Evolutionary conservation across 2,329 filamentous ascomycete species (phyloP).

Genomic region (Neophaeococcomyces aloes): DNA sequence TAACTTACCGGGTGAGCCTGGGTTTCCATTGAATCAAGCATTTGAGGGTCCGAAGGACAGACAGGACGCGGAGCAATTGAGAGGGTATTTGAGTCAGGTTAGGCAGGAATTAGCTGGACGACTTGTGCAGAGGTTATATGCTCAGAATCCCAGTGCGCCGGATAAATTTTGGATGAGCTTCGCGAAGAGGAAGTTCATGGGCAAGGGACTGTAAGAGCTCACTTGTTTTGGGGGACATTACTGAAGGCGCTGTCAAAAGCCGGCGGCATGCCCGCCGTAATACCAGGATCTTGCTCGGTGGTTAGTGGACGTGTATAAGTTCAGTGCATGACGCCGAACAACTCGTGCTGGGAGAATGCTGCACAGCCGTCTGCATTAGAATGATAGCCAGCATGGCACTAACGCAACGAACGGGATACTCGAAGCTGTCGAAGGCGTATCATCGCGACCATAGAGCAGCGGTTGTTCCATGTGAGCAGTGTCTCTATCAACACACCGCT

Average conservation of each 20-base stretch:
- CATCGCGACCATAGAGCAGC: no score
- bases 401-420: no score
- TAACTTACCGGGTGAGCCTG: constrained; percentile 84
- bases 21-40: constrained; percentile 90
- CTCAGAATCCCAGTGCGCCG: constrained; percentile 54
- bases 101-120: constrained; percentile 79
- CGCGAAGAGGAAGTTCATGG: constrained; percentile 99
- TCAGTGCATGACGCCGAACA: no score
- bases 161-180: constrained; percentile 97
- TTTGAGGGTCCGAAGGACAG: constrained; percentile 81
- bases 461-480: no score
- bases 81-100: constrained; percentile 70
- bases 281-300: neutral
- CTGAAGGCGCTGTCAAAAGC: no score
- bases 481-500: no score
- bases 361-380: no score
- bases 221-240: no score
- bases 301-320: no score
- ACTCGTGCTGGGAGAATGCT: no score
- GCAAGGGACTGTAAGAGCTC: constrained; percentile 64
- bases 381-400: no score
- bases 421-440: no score
- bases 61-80: constrained; percentile 77
- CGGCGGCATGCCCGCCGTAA: neutral
- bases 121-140: constrained; percentile 77